Evolutionary conservation across 345 rosid genomes (phyloP), one percentile per base, ranked within the genome.

Genomic region (Populus simonii): DNA sequence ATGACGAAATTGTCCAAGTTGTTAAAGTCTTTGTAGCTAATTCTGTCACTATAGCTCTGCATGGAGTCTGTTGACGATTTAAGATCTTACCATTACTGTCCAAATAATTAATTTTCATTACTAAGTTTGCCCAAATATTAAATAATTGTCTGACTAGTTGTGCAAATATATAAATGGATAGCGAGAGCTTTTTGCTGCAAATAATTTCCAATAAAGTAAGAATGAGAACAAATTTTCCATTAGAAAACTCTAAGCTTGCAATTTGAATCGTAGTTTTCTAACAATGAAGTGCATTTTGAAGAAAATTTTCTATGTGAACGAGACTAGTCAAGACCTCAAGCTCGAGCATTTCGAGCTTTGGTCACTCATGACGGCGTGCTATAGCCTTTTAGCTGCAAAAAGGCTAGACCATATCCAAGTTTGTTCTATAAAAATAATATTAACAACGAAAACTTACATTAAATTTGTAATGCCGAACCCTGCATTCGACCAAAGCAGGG

Each of bases 381-480:
- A 33, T 4, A 33, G 35, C 35, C 35, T 33, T 33, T 33, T 33
- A 33, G 35, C 35, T 33, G 35, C 35, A 33, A 33, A 33, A 33
- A 33, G 4, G 35, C 35, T 33, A 4, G 8, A 10, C 63, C 63
- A n/a, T 25, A 33, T 33, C 35, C 35, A 33, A 33, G 35, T 33
- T 33, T 33, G 35, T 33, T 33, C 35, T 0, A 33, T 33, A 33
- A 33, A 33, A 33, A 33, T 33, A 33, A 33, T 4, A 33, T 33
- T 33, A 0, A 33, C 5, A 33, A 33, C 5, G 35, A 5, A 33
- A 0, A 74, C 88, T 86, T 75, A 86, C 88, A 23, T 84, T 66
- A 53, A 86, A 86, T 41, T 72, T 84, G 79, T 86, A 86, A 72
- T 73, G 83, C 41, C 88, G 88, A 68, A 81, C 69, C 8, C 70